phyloP scores from a whole-genome alignment of 495 filamentous ascomycete genomes.

The Penicillium nucicola region DNA sequence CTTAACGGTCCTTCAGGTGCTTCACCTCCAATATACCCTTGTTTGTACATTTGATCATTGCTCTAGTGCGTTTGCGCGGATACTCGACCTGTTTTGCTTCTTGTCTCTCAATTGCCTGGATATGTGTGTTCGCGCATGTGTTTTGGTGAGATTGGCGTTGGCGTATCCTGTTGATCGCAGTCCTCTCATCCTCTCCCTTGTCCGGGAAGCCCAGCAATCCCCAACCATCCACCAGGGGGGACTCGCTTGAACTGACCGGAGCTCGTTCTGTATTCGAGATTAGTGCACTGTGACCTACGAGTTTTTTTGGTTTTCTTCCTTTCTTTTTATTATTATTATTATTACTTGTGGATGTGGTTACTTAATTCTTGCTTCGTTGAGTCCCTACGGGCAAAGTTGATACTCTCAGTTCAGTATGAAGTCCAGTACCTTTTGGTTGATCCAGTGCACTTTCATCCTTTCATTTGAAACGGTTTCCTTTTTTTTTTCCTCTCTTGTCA shows the following conservation, averaged over 20 bases:
- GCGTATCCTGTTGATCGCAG: conserved; percentile 29
- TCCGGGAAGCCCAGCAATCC: conserved; percentile 6
- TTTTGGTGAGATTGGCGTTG: conserved; percentile 41
- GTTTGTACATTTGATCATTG: conserved; percentile 43
- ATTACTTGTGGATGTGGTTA: conserved; percentile 32
- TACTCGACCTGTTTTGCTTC: conserved; percentile 22
- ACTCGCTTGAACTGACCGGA: conserved; percentile 4
- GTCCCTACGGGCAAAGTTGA: conserved; percentile 4
- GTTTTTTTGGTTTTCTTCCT: conserved; percentile 26
- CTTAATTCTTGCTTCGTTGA: conserved; percentile 24
- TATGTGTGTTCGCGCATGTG: conserved; percentile 28
- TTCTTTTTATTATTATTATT: conserved; percentile 33
- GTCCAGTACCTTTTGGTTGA: conserved; percentile 5
- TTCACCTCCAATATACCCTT: conserved; percentile 46
- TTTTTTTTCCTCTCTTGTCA: conserved; percentile 2
- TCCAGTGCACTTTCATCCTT: conserved; percentile 6
- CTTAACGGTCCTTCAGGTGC: conserved; percentile 37
- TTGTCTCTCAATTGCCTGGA: conserved; percentile 26
- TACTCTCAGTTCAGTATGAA: conserved; percentile 8
- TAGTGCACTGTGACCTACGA: conserved; percentile 36
- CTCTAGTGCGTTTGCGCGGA: conserved; percentile 21
- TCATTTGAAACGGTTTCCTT: conserved; percentile 3
- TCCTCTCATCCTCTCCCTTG: conserved; percentile 28
- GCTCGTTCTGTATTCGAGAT: conserved; percentile 32
- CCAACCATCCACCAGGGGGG: neutral